Base-by-base conservation (phyloP, 768 basidiomycete species). In the Hemileccinum rubropunctum region DNA sequence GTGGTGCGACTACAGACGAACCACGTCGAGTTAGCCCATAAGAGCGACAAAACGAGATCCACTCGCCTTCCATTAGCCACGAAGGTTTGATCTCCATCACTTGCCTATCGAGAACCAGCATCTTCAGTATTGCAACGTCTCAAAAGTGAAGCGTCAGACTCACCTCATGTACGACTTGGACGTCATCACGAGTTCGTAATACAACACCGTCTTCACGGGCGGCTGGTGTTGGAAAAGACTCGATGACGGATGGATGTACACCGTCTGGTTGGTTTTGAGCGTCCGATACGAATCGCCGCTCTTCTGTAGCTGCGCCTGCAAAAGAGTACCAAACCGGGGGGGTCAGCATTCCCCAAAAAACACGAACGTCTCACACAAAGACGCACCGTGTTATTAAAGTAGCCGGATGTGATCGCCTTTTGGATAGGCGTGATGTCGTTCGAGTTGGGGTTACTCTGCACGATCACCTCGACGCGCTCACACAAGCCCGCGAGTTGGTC, bases 171-270 rank as follows among this genome's bases (percentile, higher is more conserved):
- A 99, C 28, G 97, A 98, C 71, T 98, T 98, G 34, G 87, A 87
- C 8, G 97, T 99, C 80, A 95, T 88, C 20, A 99, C 95, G 20
- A 99, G 81, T 68, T 98, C 97, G 63, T 98, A 98, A 70, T 98
- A 99, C 41, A 97, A 67, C 10, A 98, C 66, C 14, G 90, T 88
- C 65, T 87, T 89, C 12, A 93, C 81, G 0, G 97, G 97, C 2
- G 97, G 97, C 58, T 98, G 95, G 65, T 85, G 83, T 60, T 98
- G 91, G 82, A 98, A 97, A 54, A 99, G 70, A 66, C 90, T 87
- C 6, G 94, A 95, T 0, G 92, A 95, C 0, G 97, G 97, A 61
- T 99, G 97, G 52, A 98, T 90, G 65, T 95, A 92, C 38, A 98
- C 94, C 2, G 95, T 94, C 57, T 98, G 94, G 64, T 86, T 88